Base-by-base conservation (phyloP, 768 basidiomycete species). In the Suillus subluteus region DNA sequence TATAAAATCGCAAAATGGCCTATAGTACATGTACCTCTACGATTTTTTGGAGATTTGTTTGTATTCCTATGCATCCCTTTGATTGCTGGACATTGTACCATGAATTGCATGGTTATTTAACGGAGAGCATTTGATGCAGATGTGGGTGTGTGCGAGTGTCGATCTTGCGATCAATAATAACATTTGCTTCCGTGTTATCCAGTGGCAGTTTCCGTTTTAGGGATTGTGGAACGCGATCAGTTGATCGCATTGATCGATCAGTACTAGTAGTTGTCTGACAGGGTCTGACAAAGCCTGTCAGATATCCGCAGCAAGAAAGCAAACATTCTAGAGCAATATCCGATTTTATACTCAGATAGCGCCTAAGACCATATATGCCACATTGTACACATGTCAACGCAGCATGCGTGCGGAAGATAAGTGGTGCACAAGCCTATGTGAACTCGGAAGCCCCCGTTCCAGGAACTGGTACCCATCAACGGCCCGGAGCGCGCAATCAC, bases 31-130 rank as follows among this genome's bases (percentile, higher is more conserved):
- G 75, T 76, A 74, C 68, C 18, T 30, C 41, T 78, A 72, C 66
- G 65, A 18, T 65, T 76, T 78, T 73, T 76, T 76, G 75, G 70
- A 73, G 37, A 15, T 40, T 76, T 68, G 69, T 68, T 26, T 78
- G 69, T 76, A 77, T 75, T 59, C 58, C 58, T 59, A 73, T 23
- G 46, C 73, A 69, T 16, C 59, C 66, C 67, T 68, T 75, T 35
- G 62, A 66, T 63, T n/a, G n/a, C 8, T 35, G 63, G 40, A 46
- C 37, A 38, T 63, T 50, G 69, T 68, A 73, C 63, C 35, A 40
- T 56, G 62, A 62, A 54, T 56, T 61, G 63, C 37, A 54, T 61
- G 62, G 56, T 18, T 73, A 74, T 74, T 74, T 75, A 75, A 69
- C 21, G 23, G 11, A 64, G 65, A 26, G 26, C 26, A 26, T 26